Percentiles rank a stretch among this genome's conserved stretches.
Conservation (phyloP, 1,284 basidiomycete species). For the Leccinum olivaceoglutinosum region DNA sequence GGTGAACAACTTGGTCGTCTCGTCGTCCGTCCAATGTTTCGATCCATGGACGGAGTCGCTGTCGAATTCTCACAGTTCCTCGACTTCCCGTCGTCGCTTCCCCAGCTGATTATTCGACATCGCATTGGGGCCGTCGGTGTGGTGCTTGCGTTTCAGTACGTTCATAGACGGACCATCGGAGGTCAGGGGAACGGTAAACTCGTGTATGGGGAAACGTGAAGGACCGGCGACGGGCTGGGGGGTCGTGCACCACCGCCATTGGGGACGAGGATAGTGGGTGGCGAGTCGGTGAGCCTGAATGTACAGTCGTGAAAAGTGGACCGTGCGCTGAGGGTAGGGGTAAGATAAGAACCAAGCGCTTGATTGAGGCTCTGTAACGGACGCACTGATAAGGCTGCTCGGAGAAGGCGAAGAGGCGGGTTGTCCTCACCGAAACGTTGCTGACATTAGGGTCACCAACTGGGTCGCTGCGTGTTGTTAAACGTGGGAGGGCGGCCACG, state of each 20-base stretch:
- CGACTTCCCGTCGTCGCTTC: constrained; percentile 48
- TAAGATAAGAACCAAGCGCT: constrained; percentile 30
- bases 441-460: constrained; percentile 30
- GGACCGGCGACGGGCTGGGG: constrained; percentile 26
- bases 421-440: constrained; percentile 29
- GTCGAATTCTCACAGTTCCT: constrained; percentile 43
- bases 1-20: constrained; percentile 64
- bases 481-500: constrained; percentile 20
- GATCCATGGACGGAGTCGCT: constrained; percentile 52
- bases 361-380: constrained; percentile 30
- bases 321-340: constrained; percentile 27
- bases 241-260: constrained; percentile 22
- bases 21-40: constrained; percentile 77
- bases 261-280: constrained; percentile 29
- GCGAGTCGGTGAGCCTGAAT: constrained; percentile 30
- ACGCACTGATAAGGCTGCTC: constrained; percentile 5
- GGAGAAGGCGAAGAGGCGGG: neutral
- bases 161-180: constrained; percentile 22
- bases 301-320: constrained; percentile 26
- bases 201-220: constrained; percentile 31
- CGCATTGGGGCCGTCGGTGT: constrained; percentile 33
- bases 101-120: constrained; percentile 32
- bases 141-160: constrained; percentile 44
- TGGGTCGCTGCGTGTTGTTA: constrained; percentile 21
- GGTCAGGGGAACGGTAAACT: constrained; percentile 28